Evolutionary conservation across 2,329 filamentous ascomycete genomes (phyloP).

Genomic region (Cytospora piceicola): DNA sequence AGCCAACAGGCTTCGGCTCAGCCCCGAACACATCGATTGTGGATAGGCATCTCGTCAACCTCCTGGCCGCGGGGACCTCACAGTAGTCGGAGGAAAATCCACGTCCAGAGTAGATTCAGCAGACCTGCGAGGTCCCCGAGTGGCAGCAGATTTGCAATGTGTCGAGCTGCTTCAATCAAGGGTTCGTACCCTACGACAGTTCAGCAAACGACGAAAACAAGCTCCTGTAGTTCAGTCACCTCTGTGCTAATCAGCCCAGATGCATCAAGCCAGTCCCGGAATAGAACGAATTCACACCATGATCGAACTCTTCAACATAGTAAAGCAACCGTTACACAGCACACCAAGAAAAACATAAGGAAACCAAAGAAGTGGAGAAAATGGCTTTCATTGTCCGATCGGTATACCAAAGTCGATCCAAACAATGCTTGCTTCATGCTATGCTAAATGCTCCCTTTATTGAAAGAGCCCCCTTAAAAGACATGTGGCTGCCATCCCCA

Average conservation of each 20-base stretch:
- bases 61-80: no score
- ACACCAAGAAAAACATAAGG: neutral
- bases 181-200: no score
- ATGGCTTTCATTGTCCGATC: constrained; percentile 14
- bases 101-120: no score
- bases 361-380: neutral
- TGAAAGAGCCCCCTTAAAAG: neutral
- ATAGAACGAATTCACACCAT: neutral
- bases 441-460: constrained; percentile 28
- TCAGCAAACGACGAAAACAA: no score
- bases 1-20: no score
- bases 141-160: no score
- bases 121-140: no score
- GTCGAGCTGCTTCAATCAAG: no score
- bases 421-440: constrained; percentile 28
- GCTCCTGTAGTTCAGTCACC: no score
- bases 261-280: neutral
- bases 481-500: neutral
- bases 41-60: no score
- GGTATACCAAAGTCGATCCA: constrained; percentile 24
- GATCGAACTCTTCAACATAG: neutral
- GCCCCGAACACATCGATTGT: no score
- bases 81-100: no score
- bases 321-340: neutral
- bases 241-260: neutral